Base-by-base conservation (phyloP, 441 rosid species). In the Codiaeum variegatum region DNA sequence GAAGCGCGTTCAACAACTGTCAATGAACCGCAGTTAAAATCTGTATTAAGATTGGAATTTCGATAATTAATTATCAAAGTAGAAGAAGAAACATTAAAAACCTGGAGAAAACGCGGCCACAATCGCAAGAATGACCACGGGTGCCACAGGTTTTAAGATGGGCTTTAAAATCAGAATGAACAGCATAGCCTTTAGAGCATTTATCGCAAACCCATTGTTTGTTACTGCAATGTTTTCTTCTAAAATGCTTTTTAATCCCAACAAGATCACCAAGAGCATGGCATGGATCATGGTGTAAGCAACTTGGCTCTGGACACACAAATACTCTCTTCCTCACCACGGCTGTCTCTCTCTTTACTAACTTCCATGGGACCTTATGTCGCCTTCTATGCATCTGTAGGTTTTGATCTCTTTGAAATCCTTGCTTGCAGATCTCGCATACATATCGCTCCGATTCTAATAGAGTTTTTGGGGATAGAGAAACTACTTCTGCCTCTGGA, bases 401-500 rank as follows among this genome's bases (percentile, higher is more conserved):
- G 84, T 94, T 94, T 71, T 94, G 98, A 74, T 94, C 98, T 74
- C 98, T 81, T 64, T 94, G 97, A 66, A 94, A 94, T 2, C 98
- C 98, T 76, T 91, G 97, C 86, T 89, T 92, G 85, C 98, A 94
- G 90, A 94, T 94, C 98, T 94, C 98, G 66, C 98, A 94, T 13
- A 94, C 93, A 78, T 94, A 94, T 72, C 93, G 88, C 79, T 94
- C 97, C 10, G 97, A 94, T 75, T 94, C 98, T 56, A 94, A 77
- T 40, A 94, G 84, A 1, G 97, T 94, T 73, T 86, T 91, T 15
- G 98, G 98, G 0, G 98, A 94, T 32, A 94, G 82, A 46, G 97
- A 90, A 5, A 94, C 94, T 59, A 94, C 98, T 56, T 90, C 97
- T 12, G 98, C 98, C 80, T 91, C 98, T 29, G 98, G 98, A 93